Evolutionary conservation across 352 stramenopile species (phyloP), one percentile per base, ranked within the genome.

Genomic region (Hyaloperonospora brassicae): DNA sequence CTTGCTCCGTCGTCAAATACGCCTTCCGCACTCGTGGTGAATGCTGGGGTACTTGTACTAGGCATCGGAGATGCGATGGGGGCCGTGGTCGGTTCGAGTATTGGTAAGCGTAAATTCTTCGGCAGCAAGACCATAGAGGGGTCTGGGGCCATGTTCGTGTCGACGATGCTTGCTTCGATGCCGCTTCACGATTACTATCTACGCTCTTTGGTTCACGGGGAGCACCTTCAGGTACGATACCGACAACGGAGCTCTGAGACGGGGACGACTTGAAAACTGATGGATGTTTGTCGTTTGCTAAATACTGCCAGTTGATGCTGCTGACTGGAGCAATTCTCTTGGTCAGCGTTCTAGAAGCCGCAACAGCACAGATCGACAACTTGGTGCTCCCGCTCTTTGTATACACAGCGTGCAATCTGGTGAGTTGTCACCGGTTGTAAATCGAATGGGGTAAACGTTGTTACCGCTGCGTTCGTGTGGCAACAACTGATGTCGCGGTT

Each of bases 321-420:
- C 14, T 63, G 8, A 52, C 68, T 3, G 17, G 36, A 5, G 69
- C 61, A 13, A 48, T 72, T 6, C 35, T 82, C 7, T 64, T 88
- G 45, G 90, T 80, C 21, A 86, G 61, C 36, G 41, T 86, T 0
- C 65, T 90, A 21, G 82, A 93, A 35, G 80, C 75, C 0, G 65
- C 74, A 11, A 89, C 82, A 12, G 62, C 73, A 7, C 82, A 90
- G 54, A 93, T 93, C 55, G 82, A 93, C 65, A 93, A 93, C 60
- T 66, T 90, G 47, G 79, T 90, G 23, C 66, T 93, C 3, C 81
- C 82, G 30, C 71, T 93, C 8, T 86, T 78, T 55, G 76, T 86
- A 24, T 86, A 75, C 45, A 66, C 57, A 2, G 35, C 68, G 21
- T 76, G 67, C 53, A 87, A 84, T 47, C 55, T 89, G 12, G 66